Conservation (phyloP, 1,139 yeast genomes). For the Protomyces macrosporus region DNA sequence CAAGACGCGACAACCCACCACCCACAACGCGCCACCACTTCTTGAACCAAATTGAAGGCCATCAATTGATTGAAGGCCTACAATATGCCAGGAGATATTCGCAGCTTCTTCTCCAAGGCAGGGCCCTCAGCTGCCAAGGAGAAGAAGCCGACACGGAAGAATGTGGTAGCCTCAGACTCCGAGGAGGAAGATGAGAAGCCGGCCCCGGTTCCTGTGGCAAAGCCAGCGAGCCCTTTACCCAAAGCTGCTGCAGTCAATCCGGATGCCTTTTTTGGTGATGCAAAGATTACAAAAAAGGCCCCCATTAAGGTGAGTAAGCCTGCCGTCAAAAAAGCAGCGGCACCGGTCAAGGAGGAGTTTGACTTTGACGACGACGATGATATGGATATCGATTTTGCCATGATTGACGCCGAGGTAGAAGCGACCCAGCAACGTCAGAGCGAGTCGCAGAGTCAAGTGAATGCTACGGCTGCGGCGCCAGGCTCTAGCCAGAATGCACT, state of each 20-base stretch:
- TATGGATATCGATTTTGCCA: slow-evolving; percentile 15
- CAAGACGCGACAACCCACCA: too few species aligned
- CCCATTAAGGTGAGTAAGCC: neutral
- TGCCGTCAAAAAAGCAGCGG: neutral
- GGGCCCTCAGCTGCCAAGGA: neutral
- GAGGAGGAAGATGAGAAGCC: slow-evolving; percentile 2
- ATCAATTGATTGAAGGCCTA: too few species aligned
- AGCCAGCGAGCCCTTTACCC: neutral
- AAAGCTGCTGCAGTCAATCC: neutral
- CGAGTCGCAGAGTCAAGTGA: neutral
- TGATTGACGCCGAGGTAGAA: neutral
- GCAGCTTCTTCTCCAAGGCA: slow-evolving; percentile 13
- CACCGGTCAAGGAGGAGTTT: slow-evolving; percentile 20
- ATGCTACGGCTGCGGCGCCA: neutral
- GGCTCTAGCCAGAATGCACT: slow-evolving; percentile 13
- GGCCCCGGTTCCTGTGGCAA: neutral
- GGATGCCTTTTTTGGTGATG: slow-evolving; percentile 3
- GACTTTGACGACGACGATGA: slow-evolving; percentile 27
- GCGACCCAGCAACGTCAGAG: slow-evolving; percentile 27
- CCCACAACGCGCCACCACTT: too few species aligned
- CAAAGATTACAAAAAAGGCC: neutral
- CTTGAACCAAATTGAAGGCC: too few species aligned
- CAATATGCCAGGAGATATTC: slow-evolving; percentile 6
- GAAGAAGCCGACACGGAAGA: neutral
- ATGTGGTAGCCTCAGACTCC: slow-evolving; percentile 5